Evolutionary conservation across 2,329 filamentous ascomycete species (phyloP).

Genomic region (Monilinia polystroma): DNA sequence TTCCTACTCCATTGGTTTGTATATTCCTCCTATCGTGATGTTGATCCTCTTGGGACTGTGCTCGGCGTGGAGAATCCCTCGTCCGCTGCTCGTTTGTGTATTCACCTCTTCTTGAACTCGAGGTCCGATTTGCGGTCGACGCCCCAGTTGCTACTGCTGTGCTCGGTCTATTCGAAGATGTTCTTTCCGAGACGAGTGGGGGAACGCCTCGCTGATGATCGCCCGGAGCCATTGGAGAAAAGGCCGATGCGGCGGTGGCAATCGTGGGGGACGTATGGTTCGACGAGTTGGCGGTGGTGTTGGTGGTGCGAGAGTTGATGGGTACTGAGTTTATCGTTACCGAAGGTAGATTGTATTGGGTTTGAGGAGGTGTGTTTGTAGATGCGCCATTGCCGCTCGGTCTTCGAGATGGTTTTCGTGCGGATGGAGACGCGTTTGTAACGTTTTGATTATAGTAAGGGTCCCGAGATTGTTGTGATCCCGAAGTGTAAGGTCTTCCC

Average conservation of each 20-base stretch:
- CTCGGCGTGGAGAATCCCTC: conserved; percentile 31
- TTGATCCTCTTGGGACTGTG: conserved; percentile 32
- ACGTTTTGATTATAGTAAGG: conserved; percentile 48
- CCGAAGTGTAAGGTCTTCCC: conserved; percentile 53
- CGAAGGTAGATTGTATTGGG: conserved; percentile 37
- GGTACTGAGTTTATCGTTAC: conserved; percentile 28
- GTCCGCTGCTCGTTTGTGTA: conserved; percentile 30
- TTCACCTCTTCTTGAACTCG: conserved; percentile 28
- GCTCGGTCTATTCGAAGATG: conserved; percentile 62
- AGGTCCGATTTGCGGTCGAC: conserved; percentile 33
- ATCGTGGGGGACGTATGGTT: conserved; percentile 42
- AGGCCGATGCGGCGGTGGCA: conserved; percentile 44
- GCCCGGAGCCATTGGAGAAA: conserved; percentile 40
- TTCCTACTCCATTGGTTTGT: conserved; percentile 44
- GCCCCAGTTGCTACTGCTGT: conserved; percentile 40
- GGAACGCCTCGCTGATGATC: conserved; percentile 61
- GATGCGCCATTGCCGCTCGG: conserved; percentile 51
- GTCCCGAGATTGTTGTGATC: conserved; percentile 55
- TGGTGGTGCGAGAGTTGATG: conserved; percentile 31
- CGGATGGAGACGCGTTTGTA: conserved; percentile 49
- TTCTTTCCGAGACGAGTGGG: conserved; percentile 75
- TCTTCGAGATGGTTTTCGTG: conserved; percentile 52
- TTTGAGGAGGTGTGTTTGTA: conserved; percentile 35
- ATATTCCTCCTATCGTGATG: conserved; percentile 42
- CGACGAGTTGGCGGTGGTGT: conserved; percentile 44